Conservation (phyloP, 176 grass and related monocot genomes). For the Zoysia japonica region DNA sequence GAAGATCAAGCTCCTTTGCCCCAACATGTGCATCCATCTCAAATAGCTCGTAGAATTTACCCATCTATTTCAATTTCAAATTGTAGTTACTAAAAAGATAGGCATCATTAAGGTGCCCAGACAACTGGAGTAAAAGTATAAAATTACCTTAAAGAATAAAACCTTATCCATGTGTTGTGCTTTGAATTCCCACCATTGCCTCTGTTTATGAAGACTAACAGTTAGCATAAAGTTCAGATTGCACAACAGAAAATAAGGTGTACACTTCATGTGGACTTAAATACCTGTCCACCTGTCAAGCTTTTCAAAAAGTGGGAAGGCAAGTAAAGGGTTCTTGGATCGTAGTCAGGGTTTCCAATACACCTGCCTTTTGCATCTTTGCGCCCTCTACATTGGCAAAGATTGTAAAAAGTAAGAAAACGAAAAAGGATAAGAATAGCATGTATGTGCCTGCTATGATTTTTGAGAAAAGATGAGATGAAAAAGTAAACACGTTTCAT, state of each 20-base stretch:
- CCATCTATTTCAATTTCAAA: constrained; percentile 71
- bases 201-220: constrained; percentile 54
- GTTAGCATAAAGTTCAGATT: constrained; percentile 28
- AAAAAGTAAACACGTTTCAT: not conserved
- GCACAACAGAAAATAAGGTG: constrained; percentile 7
- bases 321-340: constrained; percentile 79
- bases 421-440: not conserved
- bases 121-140: constrained; percentile 21
- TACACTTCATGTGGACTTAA: constrained; percentile 12
- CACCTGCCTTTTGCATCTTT: constrained; percentile 77
- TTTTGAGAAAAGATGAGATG: not conserved
- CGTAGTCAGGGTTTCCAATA: constrained; percentile 61
- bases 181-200: constrained; percentile 99
- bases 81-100: constrained; percentile 32
- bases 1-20: constrained; percentile 90
- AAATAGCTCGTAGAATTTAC: constrained; percentile 95
- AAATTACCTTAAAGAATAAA: constrained; percentile 88
- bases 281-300: constrained; percentile 87
- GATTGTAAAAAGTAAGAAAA: constrained; percentile 24
- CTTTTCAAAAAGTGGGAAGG: constrained; percentile 76
- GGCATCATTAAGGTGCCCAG: constrained; percentile 7
- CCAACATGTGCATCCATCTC: constrained; percentile 99
- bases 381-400: constrained; percentile 54
- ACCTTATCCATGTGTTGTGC: constrained; percentile 98
- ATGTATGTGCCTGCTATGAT: constrained; percentile 9